A percentile compares a stretch with the other conserved stretches of the same genome.
These are phyloP conservation scores for Paramecium biaurelia DNA, from an alignment of 73 alveolate genomes.

Conservation along the genomic window DNA sequence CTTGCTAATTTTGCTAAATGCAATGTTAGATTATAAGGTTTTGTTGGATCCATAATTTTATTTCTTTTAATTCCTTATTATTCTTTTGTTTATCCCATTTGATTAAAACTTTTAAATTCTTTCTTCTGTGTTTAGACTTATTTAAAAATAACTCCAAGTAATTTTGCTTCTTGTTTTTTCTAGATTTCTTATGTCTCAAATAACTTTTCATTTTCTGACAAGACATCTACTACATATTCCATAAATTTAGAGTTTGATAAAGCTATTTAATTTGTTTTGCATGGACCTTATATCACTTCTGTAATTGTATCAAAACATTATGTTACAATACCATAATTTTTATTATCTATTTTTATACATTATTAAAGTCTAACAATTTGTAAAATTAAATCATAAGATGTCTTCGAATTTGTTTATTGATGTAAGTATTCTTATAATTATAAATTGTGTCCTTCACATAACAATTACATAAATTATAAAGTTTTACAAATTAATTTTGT, in stretches of 20 bases:
- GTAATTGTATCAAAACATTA: slow-evolving; percentile 71
- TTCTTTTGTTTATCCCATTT: not conserved
- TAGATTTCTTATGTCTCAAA: not conserved
- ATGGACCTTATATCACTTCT: slow-evolving; percentile 69
- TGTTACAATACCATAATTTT: slow-evolving; percentile 40
- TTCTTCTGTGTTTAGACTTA: not conserved
- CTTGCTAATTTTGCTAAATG: slow-evolving; percentile 61
- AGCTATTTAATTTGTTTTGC: slow-evolving; percentile 55
- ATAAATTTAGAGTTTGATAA: slow-evolving; percentile 53
- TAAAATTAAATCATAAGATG: slow-evolving; percentile 44
- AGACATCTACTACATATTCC: slow-evolving; percentile 47
- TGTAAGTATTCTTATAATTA: slow-evolving; percentile 59
- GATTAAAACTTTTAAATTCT: not conserved
- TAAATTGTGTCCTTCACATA: slow-evolving; percentile 69
- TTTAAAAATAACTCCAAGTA: not conserved
- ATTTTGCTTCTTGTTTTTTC: not conserved
- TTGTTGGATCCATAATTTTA: not conserved
- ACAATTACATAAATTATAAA: slow-evolving; percentile 50
- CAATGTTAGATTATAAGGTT: not conserved
- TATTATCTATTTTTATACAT: not conserved
- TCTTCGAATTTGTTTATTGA: slow-evolving; percentile 54
- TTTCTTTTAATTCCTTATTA: not conserved
- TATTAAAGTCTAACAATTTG: slow-evolving; percentile 1
- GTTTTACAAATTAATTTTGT: slow-evolving; percentile 24
- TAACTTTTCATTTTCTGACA: slow-evolving; percentile 49